Percentiles rank a stretch among this genome's conserved stretches.
phyloP scores from a whole-genome alignment of 257 asterid genomes.

The Ocimum tenuiflorum region DNA sequence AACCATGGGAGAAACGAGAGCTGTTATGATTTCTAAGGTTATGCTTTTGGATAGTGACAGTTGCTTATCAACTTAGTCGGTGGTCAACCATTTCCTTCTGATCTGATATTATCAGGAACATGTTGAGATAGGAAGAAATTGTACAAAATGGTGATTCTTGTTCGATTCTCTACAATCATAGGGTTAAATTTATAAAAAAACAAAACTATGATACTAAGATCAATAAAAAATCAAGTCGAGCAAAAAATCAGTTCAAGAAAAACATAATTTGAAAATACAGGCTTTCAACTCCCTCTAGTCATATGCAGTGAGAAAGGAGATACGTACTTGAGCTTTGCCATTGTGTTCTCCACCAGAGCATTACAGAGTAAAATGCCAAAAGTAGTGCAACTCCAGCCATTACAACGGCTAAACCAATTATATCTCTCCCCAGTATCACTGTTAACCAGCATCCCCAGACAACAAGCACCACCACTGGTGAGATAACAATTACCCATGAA shows the following conservation, averaged over 20 bases:
- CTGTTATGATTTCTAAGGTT: neutral
- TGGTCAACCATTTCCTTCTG: neutral
- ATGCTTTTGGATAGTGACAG: neutral
- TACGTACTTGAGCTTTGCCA: slow-evolving; percentile 99
- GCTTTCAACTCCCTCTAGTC: neutral
- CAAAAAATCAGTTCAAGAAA: neutral
- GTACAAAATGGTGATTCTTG: neutral
- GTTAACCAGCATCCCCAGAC: slow-evolving; percentile 95
- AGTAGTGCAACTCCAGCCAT: slow-evolving; percentile 97
- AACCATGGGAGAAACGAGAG: neutral
- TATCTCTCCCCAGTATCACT: slow-evolving; percentile 82
- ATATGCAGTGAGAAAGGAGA: slow-evolving; percentile 8
- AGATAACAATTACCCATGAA: slow-evolving; percentile 81
- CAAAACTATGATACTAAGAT: neutral
- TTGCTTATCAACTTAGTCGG: neutral
- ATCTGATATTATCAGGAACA: neutral
- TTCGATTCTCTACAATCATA: neutral
- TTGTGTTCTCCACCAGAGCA: slow-evolving; percentile 99
- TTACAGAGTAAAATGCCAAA: slow-evolving; percentile 84
- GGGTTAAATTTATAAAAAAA: neutral
- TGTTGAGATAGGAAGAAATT: neutral
- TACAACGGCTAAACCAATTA: slow-evolving; percentile 92
- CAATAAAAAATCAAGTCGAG: neutral
- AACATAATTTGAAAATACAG: neutral
- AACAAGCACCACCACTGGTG: slow-evolving; percentile 75